Evolutionary conservation across 176 grass and related monocot species (phyloP), one percentile per base, ranked within the genome.

Genomic region (Leersia perrieri): DNA sequence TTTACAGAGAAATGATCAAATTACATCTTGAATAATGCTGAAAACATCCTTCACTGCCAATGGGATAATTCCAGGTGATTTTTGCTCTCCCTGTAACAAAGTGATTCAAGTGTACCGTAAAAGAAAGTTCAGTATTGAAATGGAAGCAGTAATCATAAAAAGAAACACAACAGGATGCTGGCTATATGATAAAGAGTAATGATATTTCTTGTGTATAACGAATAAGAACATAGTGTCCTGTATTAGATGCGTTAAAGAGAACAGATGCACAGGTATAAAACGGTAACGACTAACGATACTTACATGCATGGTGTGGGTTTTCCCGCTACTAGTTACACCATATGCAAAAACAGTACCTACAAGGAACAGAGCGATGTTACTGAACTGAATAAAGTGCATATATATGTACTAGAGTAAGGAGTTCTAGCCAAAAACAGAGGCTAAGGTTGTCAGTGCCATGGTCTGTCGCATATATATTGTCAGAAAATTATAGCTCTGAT

Each of bases 231-330:
- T 55, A 88, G 23, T 16, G 74, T 32, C 34, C 36, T 26, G 44
- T 66, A 33, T 55, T 34, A 63, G 68, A 75, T 14, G 9, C 42
- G 5, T 31, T n/a, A 55, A 60, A 68, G 36, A 36, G 28, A 68
- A 44, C 27, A 86, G 14, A 77, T 69, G 47, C 39, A 80, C 20
- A 75, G 34, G 3, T 31, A 39, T 76, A 66, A 33, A 61, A 40
- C 10, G 5, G 74, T 60, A n/a, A 23, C 76, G 23, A 87, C 11
- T 60, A n/a, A 23, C 76, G 23, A 87, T 14, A 88, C 95, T 95
- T 92, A 98, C 92, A 88, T 98, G 92, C 95, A 98, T 98, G 57
- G 94, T 97, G 72, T 97, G 94, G 61, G 94, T 97, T 94, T 97
- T 97, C 55, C 95, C 95, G 55, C 95, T 98, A 72, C 95, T 98